Conservation (phyloP, 176 grass and related monocot species). For the Eleusine indica region DNA sequence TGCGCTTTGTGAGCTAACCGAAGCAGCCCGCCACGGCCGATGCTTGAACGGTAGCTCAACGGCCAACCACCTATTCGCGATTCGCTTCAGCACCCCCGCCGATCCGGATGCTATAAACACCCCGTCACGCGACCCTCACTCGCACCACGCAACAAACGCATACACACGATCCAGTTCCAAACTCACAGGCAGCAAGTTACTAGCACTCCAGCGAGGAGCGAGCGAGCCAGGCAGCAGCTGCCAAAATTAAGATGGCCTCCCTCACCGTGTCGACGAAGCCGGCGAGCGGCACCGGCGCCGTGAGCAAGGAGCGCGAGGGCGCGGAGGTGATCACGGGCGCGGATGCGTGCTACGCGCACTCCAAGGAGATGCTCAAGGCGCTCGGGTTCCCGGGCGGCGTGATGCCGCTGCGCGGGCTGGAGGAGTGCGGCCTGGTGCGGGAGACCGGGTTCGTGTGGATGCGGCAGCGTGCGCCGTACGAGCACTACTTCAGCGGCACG, state of each 20-base stretch:
- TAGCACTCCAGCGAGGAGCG: background rate
- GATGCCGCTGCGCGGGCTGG: conserved; percentile 77
- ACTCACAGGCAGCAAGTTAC: background rate
- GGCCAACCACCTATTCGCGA: conserved; percentile 14
- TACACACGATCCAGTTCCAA: background rate
- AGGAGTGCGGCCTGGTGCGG: conserved; percentile 80
- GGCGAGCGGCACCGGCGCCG: background rate
- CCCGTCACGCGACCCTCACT: background rate
- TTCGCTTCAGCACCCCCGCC: background rate
- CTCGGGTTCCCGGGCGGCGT: conserved; percentile 77
- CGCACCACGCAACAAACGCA: background rate
- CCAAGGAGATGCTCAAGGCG: conserved; percentile 69
- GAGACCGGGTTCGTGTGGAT: conserved; percentile 96
- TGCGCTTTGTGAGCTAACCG: conserved; percentile 48
- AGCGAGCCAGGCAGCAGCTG: no score
- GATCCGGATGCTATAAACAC: conserved; percentile 34
- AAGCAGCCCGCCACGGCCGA: conserved; percentile 1
- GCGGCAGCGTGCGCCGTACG: conserved; percentile 72
- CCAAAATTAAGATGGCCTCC: conserved; percentile 45
- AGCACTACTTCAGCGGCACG: conserved; percentile 76
- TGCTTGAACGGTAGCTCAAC: conserved; percentile 48
- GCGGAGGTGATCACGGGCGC: conserved; percentile 72
- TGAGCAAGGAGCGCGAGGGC: conserved; percentile 45
- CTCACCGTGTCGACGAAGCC: conserved; percentile 39
- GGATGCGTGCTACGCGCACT: conserved; percentile 74